These are phyloP conservation scores for Oleoguttula mirabilis DNA, from an alignment of 495 filamentous ascomycete genomes.

Conservation along the genomic window DNA sequence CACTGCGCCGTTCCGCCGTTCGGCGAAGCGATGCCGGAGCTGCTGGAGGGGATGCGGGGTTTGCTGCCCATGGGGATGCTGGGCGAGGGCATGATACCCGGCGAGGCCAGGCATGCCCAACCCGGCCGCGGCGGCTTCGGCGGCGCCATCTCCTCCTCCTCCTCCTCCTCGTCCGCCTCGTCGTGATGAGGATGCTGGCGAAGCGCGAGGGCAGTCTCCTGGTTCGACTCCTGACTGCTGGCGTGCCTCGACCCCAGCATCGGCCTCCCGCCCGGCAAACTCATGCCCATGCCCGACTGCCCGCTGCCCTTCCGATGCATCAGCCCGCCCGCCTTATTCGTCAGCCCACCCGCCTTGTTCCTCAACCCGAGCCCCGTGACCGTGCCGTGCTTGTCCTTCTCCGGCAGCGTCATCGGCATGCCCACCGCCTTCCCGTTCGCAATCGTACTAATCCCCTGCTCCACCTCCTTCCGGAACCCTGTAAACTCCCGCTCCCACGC, in stretches of 20 bases:
- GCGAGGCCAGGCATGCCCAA: background rate
- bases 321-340: no score
- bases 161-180: constrained; percentile 5
- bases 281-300: background rate
- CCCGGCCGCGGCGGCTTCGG: constrained; percentile 17
- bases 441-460: constrained; percentile 54
- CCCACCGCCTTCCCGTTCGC: constrained; percentile 65
- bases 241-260: background rate
- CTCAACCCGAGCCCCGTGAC: constrained; percentile 21
- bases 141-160: constrained; percentile 14
- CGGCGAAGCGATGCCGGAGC: background rate
- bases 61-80: constrained; percentile 9
- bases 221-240: background rate
- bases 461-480: constrained; percentile 55
- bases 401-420: constrained; percentile 40
- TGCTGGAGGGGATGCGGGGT: constrained; percentile 14
- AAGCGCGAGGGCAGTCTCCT: background rate
- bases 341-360: constrained; percentile 13
- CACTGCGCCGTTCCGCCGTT: background rate
- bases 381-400: constrained; percentile 13
- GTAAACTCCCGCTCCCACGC: constrained; percentile 57
- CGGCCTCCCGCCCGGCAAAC: background rate
- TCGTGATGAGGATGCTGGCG: no score
- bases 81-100: constrained; percentile 11
- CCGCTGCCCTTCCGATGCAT: constrained; percentile 3